Evolutionary conservation across 169 alveolate genomes (phyloP), one percentile per base, ranked within the genome.

Genomic region (Eimeria brunetti): DNA sequence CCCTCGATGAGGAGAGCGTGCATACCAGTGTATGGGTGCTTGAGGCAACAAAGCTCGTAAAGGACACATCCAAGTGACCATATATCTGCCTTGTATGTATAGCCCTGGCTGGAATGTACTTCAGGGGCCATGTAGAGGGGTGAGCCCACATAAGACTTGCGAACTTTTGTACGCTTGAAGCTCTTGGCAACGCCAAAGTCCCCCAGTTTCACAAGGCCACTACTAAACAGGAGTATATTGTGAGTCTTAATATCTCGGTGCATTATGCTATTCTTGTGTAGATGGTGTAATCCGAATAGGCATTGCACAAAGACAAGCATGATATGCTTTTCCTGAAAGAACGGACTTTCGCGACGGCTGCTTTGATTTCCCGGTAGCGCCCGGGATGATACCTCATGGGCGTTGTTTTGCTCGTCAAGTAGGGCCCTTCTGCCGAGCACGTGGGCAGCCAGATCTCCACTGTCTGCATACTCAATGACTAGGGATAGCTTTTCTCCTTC

Each of bases 1-100:
- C 27, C 51, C 24, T 14, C 9, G 30, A 18, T 30, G 30, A n/a
- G 14, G 24, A 14, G 18, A 14, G 5, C 24, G 62, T 81, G 33
- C 92, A 44, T 69, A 89, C 94, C 94, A 30, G 56, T 81, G 89
- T 62, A 75, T 56, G 89, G 95, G 56, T 89, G 78, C 30, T 71
- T 46, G 49, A 89, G 89, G 80, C 95, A 89, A 75, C 99, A 97
- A n/a, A 98, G 96, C 96, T 98, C 99, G 96, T 97, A 98, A 14
- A 98, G 96, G 33, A 98, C 98, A 86, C 99, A 98, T 22, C 99
- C 99, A 33, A 98, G 97, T 11, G 99, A 97, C 99, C 99, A 98
- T 24, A 98, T 98, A 96, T 98, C 99, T 78, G 98, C 96, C 96
- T 98, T 98, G 94, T 97, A 97, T 84, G 98, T 97, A 96, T 98